Percentiles rank a stretch among this genome's conserved stretches.
Evolutionary conservation across 257 asterid genomes (phyloP).

Genomic region (Schizonepeta tenuifolia): DNA sequence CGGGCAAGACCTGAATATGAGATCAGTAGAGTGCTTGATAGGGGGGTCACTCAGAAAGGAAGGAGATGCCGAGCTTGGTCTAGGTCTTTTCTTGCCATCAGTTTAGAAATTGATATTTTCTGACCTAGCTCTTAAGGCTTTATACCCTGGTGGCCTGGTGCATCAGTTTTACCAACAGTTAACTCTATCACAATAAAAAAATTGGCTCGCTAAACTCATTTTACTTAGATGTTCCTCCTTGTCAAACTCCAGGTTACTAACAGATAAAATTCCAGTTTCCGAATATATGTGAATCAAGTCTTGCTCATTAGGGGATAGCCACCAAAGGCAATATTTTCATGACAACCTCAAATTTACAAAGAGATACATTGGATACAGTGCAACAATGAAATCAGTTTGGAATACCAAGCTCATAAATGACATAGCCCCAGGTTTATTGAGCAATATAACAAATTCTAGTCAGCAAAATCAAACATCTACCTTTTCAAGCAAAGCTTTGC

Average conservation of each 20-base stretch:
- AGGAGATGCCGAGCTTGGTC: not conserved
- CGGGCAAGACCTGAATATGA: not conserved
- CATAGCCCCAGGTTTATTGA: not conserved
- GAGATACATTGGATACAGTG: not conserved
- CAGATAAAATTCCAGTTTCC: not conserved
- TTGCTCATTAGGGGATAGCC: slow-evolving; percentile 18
- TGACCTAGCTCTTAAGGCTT: not conserved
- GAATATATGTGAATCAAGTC: not conserved
- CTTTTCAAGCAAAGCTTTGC: slow-evolving; percentile 75
- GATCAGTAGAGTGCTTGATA: not conserved
- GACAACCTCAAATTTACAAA: slow-evolving; percentile 19
- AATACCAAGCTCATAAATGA: slow-evolving; percentile 3
- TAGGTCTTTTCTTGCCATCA: not conserved
- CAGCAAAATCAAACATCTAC: slow-evolving; percentile 38
- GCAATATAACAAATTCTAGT: slow-evolving; percentile 8
- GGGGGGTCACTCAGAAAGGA: not conserved
- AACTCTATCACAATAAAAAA: not conserved
- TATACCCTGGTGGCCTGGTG: not conserved
- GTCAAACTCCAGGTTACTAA: slow-evolving; percentile 15
- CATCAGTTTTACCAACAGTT: not conserved
- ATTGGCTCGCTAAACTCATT: slow-evolving; percentile 5
- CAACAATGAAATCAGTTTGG: too few species aligned
- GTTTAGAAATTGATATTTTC: not conserved
- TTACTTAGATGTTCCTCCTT: slow-evolving; percentile 7
- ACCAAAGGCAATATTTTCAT: slow-evolving; percentile 21